Evolutionary conservation across 352 stramenopile genomes (phyloP), one percentile per base, ranked within the genome.

Genomic region (Pythium phragmitis): DNA sequence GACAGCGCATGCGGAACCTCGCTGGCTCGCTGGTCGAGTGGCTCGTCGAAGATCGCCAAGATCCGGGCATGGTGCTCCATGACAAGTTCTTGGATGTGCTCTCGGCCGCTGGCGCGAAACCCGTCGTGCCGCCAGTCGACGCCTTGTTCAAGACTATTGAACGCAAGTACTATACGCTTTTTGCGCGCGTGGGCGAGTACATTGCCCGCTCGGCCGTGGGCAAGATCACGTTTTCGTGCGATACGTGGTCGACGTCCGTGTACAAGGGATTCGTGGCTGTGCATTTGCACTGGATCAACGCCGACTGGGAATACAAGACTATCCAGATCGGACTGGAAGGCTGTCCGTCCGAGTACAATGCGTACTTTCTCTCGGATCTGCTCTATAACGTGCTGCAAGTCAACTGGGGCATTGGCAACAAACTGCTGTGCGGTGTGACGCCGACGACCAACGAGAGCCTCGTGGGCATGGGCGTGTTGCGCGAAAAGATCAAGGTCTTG

Each of bases 221-320:
- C 1, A 80, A 81, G 28, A 79, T 92, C 62, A 86, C 80, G 23
- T 92, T 92, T 56, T 89, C 82, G 47, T 92, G 82, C 56, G 82
- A 92, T 62, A 92, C 82, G 54, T 92, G 82, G 82, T 92, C 82
- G 1, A 73, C 72, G 16, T 73, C 72, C 36, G 81, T 89, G 37
- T 77, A 79, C 67, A 92, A 92, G 72, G 82, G 81, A 3, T 90
- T 83, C 56, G 80, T 92, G 68, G 79, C 75, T 14, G 82, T 92
- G 65, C 71, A 92, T 63, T 57, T 92, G 66, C 79, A 92, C 64
- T 92, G 82, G 82, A 87, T 92, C 72, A 92, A 92, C 68, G 80
- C 82, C 7, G 82, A 92, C n/a, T 92, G 82, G 82, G 82, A 92
- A 64, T 88, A 82, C 76, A 92, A 92, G 73, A 82, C 79, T 21